Evolutionary conservation across 768 basidiomycete genomes (phyloP).

Genomic region (Russula sp.): DNA sequence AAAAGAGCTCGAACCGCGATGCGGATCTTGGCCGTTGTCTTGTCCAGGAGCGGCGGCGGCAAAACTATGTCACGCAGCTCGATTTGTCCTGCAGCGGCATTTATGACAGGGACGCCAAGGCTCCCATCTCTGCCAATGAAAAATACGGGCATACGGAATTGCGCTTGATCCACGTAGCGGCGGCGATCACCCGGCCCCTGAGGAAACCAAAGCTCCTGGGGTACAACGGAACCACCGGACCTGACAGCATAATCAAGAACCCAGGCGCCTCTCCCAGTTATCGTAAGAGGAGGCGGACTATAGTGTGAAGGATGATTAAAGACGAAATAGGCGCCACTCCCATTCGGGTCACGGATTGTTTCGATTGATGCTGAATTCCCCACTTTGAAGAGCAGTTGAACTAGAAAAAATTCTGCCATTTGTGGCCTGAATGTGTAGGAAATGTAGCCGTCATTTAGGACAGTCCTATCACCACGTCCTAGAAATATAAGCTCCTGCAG

Average conservation of each 20-base stretch:
- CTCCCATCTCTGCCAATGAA: constrained; percentile 15
- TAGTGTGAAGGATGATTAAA: neutral
- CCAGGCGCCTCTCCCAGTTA: constrained; percentile 1
- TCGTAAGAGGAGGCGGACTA: neutral
- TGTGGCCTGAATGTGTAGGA: constrained; percentile 15
- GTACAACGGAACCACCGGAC: constrained; percentile 19
- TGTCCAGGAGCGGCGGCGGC: constrained; percentile 9
- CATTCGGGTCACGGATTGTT: neutral
- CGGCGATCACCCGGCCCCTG: constrained; percentile 16
- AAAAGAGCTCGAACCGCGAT: constrained; percentile 6
- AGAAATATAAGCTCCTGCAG: neutral
- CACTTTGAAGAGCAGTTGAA: constrained; percentile 10
- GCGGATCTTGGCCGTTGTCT: constrained; percentile 18
- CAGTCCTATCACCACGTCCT: no score
- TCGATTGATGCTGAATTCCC: neutral
- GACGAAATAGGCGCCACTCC: constrained; percentile 6
- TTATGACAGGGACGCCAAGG: constrained; percentile 17
- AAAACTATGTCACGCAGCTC: neutral
- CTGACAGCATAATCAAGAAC: constrained; percentile 19
- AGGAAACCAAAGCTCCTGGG: constrained; percentile 25
- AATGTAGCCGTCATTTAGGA: constrained; percentile 21
- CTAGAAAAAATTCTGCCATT: constrained; percentile 2
- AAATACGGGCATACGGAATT: constrained; percentile 19
- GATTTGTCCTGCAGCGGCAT: constrained; percentile 20
- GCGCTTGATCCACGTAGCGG: constrained; percentile 19